Conservation (phyloP, 345 rosid species). For the Linum tenue region DNA sequence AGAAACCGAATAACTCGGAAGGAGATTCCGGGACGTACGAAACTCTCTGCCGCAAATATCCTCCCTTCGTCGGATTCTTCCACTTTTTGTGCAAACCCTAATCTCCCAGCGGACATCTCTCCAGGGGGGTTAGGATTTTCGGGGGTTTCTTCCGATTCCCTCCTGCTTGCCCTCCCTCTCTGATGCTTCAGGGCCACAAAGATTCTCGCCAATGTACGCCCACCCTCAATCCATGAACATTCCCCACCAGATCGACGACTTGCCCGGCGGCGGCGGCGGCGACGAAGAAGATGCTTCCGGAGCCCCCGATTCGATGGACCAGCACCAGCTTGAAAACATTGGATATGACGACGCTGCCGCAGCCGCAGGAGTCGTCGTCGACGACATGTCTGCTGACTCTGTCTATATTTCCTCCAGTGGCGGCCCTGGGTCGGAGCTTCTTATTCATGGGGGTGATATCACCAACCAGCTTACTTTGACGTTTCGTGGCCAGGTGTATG, state of each 20-base stretch:
- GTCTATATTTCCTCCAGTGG: conserved; percentile 31
- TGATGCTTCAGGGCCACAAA: conserved; percentile 25
- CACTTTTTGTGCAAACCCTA: background rate
- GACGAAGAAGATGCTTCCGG: conserved; percentile 29
- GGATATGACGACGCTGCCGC: conserved; percentile 29
- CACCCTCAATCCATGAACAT: conserved; percentile 47
- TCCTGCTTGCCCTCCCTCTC: background rate
- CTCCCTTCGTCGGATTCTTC: background rate
- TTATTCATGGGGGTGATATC: conserved; percentile 24
- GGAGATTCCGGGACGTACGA: too few relatives aligned
- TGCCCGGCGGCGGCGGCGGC: conserved; percentile 19
- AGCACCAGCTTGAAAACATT: conserved; percentile 19
- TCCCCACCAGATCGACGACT: conserved; percentile 30
- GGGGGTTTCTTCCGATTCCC: background rate
- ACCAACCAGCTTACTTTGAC: conserved; percentile 68
- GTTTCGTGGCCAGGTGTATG: conserved; percentile 86
- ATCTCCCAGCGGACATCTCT: background rate
- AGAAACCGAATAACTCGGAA: too few relatives aligned
- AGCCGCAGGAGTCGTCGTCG: conserved; percentile 34
- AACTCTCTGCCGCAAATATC: too few relatives aligned
- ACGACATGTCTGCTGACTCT: conserved; percentile 47
- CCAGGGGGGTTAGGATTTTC: background rate
- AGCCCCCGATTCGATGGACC: conserved; percentile 36
- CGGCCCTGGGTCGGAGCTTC: conserved; percentile 25
- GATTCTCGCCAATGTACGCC: conserved; percentile 41